These are phyloP conservation scores for Nemania serpens DNA, from an alignment of 2,329 filamentous ascomycete genomes.

Conservation along the genomic window DNA sequence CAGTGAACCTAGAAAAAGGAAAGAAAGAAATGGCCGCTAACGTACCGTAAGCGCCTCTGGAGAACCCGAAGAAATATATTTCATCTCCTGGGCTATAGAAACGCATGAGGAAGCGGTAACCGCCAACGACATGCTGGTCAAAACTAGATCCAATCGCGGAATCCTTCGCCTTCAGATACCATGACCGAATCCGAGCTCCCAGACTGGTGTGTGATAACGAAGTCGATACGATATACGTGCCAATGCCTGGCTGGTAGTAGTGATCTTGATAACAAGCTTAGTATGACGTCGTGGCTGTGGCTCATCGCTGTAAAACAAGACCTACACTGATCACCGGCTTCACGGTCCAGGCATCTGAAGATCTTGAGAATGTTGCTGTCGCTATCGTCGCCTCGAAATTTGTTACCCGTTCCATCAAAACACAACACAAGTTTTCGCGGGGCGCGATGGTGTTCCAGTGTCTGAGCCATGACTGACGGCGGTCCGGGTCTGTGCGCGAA, in stretches of 20 bases:
- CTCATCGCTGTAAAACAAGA: constrained; percentile 7
- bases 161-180: constrained; percentile 76
- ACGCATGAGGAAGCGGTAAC: constrained; percentile 79
- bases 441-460: constrained; percentile 23
- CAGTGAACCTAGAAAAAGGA: background rate
- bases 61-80: constrained; percentile 77
- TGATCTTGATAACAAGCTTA: constrained; percentile 46
- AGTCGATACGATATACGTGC: constrained; percentile 70
- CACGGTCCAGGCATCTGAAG: constrained; percentile 70
- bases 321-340: constrained; percentile 62
- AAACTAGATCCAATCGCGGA: constrained; percentile 81
- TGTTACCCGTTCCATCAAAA: constrained; percentile 68
- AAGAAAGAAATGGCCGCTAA: background rate
- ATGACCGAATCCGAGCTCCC: constrained; percentile 63
- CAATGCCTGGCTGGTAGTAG: constrained; percentile 72
- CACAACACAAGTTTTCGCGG: constrained; percentile 61
- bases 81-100: constrained; percentile 68
- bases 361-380: constrained; percentile 73
- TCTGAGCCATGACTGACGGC: constrained; percentile 28
- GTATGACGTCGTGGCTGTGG: background rate
- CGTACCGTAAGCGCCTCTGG: constrained; percentile 65
- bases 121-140: constrained; percentile 80
- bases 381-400: constrained; percentile 65
- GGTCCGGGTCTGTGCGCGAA: constrained; percentile 6
- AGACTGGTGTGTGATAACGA: constrained; percentile 62